These are phyloP conservation scores for Gigaspora rosea DNA, from an alignment of 192 early-diverging fungal genomes.

Conservation along the genomic window DNA sequence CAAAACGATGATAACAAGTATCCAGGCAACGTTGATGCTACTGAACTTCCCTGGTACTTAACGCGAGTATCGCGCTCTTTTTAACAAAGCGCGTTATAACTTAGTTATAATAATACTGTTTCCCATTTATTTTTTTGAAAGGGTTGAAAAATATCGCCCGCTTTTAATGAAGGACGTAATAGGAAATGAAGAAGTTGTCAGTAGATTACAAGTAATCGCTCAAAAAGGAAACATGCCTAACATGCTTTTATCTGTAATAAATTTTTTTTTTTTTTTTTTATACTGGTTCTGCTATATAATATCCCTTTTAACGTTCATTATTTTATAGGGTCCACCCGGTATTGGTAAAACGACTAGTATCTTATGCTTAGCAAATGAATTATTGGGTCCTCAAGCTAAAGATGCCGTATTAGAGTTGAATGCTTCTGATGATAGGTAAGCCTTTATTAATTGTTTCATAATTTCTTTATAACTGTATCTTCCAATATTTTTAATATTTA, in stretches of 20 bases:
- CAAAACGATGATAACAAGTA: too few species aligned
- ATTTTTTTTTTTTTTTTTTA: background rate
- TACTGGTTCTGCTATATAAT: background rate
- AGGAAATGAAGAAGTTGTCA: background rate
- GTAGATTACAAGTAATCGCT: background rate
- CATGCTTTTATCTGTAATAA: background rate
- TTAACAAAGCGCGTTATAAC: too few species aligned
- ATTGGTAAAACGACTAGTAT: constrained; percentile 99
- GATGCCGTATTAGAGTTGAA: constrained; percentile 97
- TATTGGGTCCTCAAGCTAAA: constrained; percentile 82
- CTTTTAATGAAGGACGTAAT: background rate
- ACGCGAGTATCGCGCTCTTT: too few species aligned
- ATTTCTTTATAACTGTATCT: background rate
- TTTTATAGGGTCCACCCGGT: constrained; percentile 79
- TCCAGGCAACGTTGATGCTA: too few species aligned
- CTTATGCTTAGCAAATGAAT: constrained; percentile 85
- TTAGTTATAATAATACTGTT: too few species aligned
- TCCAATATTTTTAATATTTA: background rate
- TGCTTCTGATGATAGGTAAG: constrained; percentile 95
- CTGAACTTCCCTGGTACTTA: too few species aligned
- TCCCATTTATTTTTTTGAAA: background rate
- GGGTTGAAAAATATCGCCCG: constrained; percentile 14
- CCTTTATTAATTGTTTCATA: background rate
- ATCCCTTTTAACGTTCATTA: background rate
- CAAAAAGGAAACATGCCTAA: background rate